Conservation (phyloP, 2,329 filamentous ascomycete species). For the Pseudocercospora crystallina region DNA sequence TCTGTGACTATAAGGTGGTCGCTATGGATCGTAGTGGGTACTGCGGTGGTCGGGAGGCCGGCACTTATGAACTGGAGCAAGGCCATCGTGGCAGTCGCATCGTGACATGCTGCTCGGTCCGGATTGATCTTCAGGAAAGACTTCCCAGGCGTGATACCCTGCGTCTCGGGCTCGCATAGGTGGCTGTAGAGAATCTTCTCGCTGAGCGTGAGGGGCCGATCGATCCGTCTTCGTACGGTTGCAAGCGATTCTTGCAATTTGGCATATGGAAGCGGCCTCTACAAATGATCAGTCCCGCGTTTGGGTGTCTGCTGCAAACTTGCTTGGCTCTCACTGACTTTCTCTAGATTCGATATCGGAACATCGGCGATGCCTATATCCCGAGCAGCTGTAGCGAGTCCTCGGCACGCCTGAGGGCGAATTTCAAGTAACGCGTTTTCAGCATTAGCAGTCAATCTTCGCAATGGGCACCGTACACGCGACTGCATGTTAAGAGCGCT, state of each 20-base stretch:
- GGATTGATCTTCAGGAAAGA: slow-evolving; percentile 96
- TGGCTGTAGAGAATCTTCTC: slow-evolving; percentile 99
- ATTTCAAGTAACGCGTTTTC: too few relatives aligned
- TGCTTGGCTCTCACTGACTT: not conserved
- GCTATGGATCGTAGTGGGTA: slow-evolving; percentile 93
- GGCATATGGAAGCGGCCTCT: slow-evolving; percentile 4
- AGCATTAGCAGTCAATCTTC: too few relatives aligned
- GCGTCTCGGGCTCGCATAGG: slow-evolving; percentile 89
- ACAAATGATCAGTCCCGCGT: too few relatives aligned
- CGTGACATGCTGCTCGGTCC: slow-evolving; percentile 97
- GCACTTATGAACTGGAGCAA: slow-evolving; percentile 99
- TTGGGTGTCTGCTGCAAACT: too few relatives aligned
- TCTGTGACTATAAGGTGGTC: slow-evolving; percentile 98
- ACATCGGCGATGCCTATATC: not conserved
- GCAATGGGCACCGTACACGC: too few relatives aligned
- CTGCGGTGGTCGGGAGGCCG: slow-evolving; percentile 89
- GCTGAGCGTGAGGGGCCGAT: slow-evolving; percentile 87
- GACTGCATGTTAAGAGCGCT: too few relatives aligned
- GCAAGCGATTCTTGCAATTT: slow-evolving; percentile 74
- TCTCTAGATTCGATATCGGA: slow-evolving; percentile 3
- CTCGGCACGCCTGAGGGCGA: not conserved
- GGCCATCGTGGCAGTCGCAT: slow-evolving; percentile 98
- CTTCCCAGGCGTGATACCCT: slow-evolving; percentile 90
- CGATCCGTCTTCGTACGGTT: slow-evolving; percentile 82
- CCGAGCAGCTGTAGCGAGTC: not conserved